phyloP scores from a whole-genome alignment of 805 yeast genomes.

The Novakomyces olei region DNA sequence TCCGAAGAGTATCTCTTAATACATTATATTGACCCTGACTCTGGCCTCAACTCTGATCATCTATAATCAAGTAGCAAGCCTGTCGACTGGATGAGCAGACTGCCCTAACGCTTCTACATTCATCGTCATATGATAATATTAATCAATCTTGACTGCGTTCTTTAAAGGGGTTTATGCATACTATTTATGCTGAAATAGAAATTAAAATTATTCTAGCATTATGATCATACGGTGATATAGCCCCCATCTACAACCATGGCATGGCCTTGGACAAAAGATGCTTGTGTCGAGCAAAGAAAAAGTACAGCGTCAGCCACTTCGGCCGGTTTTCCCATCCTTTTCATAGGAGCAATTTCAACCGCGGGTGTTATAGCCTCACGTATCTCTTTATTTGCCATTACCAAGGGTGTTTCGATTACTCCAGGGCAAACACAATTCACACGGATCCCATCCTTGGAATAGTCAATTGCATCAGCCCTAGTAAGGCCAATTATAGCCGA shows the following conservation, averaged over 20 bases:
- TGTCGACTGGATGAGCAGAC: too few species aligned
- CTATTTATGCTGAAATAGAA: too few species aligned
- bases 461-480: constrained; percentile 30
- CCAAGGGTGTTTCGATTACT: constrained; percentile 36
- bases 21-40: too few species aligned
- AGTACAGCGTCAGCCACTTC: constrained; percentile 38
- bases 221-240: constrained; percentile 5
- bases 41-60: too few species aligned
- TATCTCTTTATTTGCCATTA: constrained; percentile 24
- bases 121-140: too few species aligned
- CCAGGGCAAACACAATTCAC: constrained; percentile 40
- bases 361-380: too few species aligned
- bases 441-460: constrained; percentile 32
- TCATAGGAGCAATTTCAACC: constrained; percentile 23
- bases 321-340: constrained; percentile 40
- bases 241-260: constrained; percentile 39
- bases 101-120: too few species aligned
- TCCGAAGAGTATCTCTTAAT: too few species aligned
- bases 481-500: constrained; percentile 19
- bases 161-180: too few species aligned
- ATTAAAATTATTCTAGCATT: too few species aligned
- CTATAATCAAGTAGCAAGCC: too few species aligned
- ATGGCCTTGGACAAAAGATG: constrained; percentile 38
- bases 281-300: constrained; percentile 28
- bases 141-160: too few species aligned